Conservation (phyloP, 176 grass and related monocot species). For the maize (Zea mays) region Zm-B73-REFERENCE-NAM-5.0 NC_050098.1:205014501-205015000, state of each 20-base stretch:
- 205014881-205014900: neutral
- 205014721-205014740: conserved; percentile 46
- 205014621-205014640: conserved; percentile 70
- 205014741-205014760: conserved; percentile 20
- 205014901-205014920: conserved; percentile 14
- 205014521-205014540: no score
- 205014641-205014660: conserved; percentile 80
- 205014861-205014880: neutral
- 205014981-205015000: neutral
- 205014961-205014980: neutral
- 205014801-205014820: conserved; percentile 53
- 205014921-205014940: conserved; percentile 22
- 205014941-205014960: conserved; percentile 3
- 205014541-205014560: no score
- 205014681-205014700: conserved; percentile 83
- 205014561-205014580: no score
- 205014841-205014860: conserved; percentile 38
- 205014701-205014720: conserved; percentile 58
- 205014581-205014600: neutral
- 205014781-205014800: neutral
- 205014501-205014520: no score
- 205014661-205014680: conserved; percentile 82
- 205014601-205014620: conserved; percentile 56
- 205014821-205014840: conserved; percentile 12
- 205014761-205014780: conserved; percentile 20